Conservation (phyloP, 164 flowering plant genomes). For the Vitis vinifera region ASM3070453v1 NC_081805.1:6783501-6784000, state of each 20-base stretch:
- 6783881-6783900: slow-evolving; percentile 87
- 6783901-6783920: slow-evolving; percentile 97
- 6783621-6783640: slow-evolving; percentile 91
- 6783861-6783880: slow-evolving; percentile 64
- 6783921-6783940: slow-evolving; percentile 96
- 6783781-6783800: slow-evolving; percentile 34
- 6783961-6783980: slow-evolving; percentile 95
- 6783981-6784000: slow-evolving; percentile 97
- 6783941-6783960: slow-evolving; percentile 98
- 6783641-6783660: slow-evolving; percentile 82
- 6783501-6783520: neutral
- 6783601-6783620: slow-evolving; percentile 66
- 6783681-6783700: slow-evolving; percentile 86
- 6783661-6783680: slow-evolving; percentile 88
- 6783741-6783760: slow-evolving; percentile 80
- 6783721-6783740: slow-evolving; percentile 81
- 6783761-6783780: slow-evolving; percentile 84
- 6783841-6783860: slow-evolving; percentile 55
- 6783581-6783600: neutral
- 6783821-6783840: slow-evolving; percentile 45
- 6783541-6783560: neutral
- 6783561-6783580: neutral
- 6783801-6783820: slow-evolving; percentile 45
- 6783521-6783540: neutral
- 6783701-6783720: slow-evolving; percentile 83